Conservation (phyloP, 371 early-diverging fungal genomes). For the Funneliformis caledonium region DNA sequence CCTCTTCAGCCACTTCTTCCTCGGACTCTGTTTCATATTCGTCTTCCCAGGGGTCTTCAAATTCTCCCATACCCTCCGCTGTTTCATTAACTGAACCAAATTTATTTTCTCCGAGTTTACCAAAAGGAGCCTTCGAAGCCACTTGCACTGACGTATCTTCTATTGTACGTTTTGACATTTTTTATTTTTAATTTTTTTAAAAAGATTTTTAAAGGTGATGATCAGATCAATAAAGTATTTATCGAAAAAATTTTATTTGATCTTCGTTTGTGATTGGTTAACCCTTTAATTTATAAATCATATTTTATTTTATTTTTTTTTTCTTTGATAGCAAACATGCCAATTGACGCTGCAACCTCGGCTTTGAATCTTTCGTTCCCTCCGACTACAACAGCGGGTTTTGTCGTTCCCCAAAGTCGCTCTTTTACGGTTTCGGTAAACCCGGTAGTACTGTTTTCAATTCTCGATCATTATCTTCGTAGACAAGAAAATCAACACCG, state of each 20-base stretch:
- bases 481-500: slow-evolving; percentile 80
- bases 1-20: slow-evolving; percentile 57
- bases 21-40: slow-evolving; percentile 83
- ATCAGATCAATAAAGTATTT: background rate
- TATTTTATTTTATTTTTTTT: background rate
- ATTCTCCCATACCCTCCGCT: slow-evolving; percentile 90
- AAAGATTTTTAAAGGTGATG: too few relatives aligned
- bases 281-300: background rate
- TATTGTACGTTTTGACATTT: slow-evolving; percentile 38
- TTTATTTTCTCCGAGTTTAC: background rate
- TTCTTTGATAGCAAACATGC: slow-evolving; percentile 12
- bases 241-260: background rate
- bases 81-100: slow-evolving; percentile 41
- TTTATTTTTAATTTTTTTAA: background rate
- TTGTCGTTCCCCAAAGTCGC: slow-evolving; percentile 38
- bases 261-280: slow-evolving; percentile 3
- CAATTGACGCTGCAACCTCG: slow-evolving; percentile 39
- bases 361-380: slow-evolving; percentile 36
- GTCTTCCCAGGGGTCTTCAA: slow-evolving; percentile 96
- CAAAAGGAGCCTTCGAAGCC: slow-evolving; percentile 24
- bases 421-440: slow-evolving; percentile 54
- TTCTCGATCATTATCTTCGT: slow-evolving; percentile 90
- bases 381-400: slow-evolving; percentile 18
- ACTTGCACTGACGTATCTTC: background rate
- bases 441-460: slow-evolving; percentile 90